Percentiles rank a stretch among this genome's conserved stretches.
Conservation (phyloP, 352 stramenopile genomes). For the Blastocystis sp. region DNA sequence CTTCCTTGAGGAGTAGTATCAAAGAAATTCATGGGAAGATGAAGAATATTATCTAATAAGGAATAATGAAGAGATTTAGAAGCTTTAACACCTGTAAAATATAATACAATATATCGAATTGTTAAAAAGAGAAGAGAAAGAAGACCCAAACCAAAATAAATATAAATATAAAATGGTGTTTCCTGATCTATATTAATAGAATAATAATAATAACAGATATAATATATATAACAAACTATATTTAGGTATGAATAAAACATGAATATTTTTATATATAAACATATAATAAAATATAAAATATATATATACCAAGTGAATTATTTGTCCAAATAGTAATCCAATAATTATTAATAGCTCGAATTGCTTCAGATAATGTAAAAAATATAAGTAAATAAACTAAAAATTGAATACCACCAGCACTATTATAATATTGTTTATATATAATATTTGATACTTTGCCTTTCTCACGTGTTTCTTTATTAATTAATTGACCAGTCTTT, state of each 20-base stretch:
- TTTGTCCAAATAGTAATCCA: slow-evolving; percentile 81
- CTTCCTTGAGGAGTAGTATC: slow-evolving; percentile 67
- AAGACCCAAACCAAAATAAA: slow-evolving; percentile 56
- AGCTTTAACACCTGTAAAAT: slow-evolving; percentile 50
- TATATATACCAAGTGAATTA: too few species aligned
- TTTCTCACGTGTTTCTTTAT: slow-evolving; percentile 45
- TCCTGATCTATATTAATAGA: slow-evolving; percentile 46
- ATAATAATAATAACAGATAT: too few species aligned
- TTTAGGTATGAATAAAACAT: too few species aligned
- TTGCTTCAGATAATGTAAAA: slow-evolving; percentile 58
- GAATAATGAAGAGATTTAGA: slow-evolving; percentile 47
- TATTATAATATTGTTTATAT: slow-evolving; percentile 49
- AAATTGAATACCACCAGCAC: slow-evolving; percentile 47
- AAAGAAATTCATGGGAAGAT: slow-evolving; percentile 64
- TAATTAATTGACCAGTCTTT: slow-evolving; percentile 43
- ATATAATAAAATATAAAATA: too few species aligned
- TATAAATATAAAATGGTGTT: slow-evolving; percentile 57
- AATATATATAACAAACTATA: too few species aligned
- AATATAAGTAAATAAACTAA: slow-evolving; percentile 47
- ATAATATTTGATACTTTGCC: slow-evolving; percentile 46
- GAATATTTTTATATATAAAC: too few species aligned
- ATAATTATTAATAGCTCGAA: slow-evolving; percentile 63
- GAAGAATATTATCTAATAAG: slow-evolving; percentile 51
- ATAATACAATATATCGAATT: slow-evolving; percentile 52
- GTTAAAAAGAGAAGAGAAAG: slow-evolving; percentile 49